Evolutionary conservation across 2,329 filamentous ascomycete species (phyloP).

Genomic region (Cladosporium cucumerinum): DNA sequence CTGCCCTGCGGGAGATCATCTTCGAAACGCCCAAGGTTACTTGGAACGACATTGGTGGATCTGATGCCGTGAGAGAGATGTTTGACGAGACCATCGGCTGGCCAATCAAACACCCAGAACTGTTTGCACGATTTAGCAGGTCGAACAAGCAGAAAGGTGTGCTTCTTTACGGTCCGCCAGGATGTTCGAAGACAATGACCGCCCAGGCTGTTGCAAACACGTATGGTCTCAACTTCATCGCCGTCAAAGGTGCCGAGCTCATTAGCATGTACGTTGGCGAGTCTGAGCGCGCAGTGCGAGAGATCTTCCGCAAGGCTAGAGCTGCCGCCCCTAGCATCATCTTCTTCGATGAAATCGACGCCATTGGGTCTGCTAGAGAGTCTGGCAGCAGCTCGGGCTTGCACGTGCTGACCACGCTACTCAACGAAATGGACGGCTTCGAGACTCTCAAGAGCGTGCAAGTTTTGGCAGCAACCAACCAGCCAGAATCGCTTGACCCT

Average conservation of each 20-base stretch:
- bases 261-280: constrained; percentile 97
- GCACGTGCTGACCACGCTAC: constrained; percentile 81
- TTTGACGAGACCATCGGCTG: constrained; percentile 58
- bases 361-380: constrained; percentile 62
- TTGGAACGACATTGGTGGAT: constrained; percentile 78
- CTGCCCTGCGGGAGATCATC: constrained; percentile 84
- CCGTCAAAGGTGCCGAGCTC: constrained; percentile 88
- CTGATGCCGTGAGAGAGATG: constrained; percentile 62
- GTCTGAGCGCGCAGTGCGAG: constrained; percentile 79
- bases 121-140: constrained; percentile 47
- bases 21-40: constrained; percentile 80
- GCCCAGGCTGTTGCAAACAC: constrained; percentile 90
- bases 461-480: constrained; percentile 87
- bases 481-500: constrained; percentile 79
- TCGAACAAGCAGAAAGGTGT: constrained; percentile 72
- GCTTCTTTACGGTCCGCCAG: constrained; percentile 85
- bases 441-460: constrained; percentile 79
- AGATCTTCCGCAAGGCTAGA: constrained; percentile 79
- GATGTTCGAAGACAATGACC: constrained; percentile 90
- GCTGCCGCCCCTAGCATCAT: constrained; percentile 88
- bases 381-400: constrained; percentile 53
- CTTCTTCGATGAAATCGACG: constrained; percentile 96
- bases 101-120: constrained; percentile 54
- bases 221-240: constrained; percentile 87
- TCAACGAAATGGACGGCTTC: constrained; percentile 96